phyloP scores from a whole-genome alignment of 2,329 filamentous ascomycete species.

The Clathrospora elynae region DNA sequence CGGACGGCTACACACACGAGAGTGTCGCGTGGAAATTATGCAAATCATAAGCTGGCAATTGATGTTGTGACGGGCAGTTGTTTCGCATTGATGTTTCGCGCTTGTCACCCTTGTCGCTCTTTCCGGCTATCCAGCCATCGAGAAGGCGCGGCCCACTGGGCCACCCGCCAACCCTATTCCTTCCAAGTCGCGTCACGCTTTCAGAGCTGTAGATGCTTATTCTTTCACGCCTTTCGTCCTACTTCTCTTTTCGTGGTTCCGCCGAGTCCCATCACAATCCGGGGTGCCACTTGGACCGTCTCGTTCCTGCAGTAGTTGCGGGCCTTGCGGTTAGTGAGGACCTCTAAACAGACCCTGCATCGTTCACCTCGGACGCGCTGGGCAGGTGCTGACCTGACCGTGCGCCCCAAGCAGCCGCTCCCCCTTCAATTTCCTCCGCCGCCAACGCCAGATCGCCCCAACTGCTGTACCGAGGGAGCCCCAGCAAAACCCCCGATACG shows the following conservation, averaged over 20 bases:
- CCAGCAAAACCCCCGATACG: slow-evolving; percentile 19
- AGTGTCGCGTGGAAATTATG: slow-evolving; percentile 1
- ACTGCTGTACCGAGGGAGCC: slow-evolving; percentile 15
- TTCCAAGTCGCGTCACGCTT: slow-evolving; percentile 4
- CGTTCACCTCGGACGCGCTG: slow-evolving; percentile 20
- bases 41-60: slow-evolving; percentile 6
- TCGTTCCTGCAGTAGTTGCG: slow-evolving; percentile 28
- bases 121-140: slow-evolving; percentile 8
- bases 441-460: slow-evolving; percentile 4
- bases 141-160: slow-evolving; percentile 8
- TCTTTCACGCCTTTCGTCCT: background rate
- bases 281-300: slow-evolving; percentile 12
- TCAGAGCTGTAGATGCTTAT: background rate
- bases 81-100: slow-evolving; percentile 12
- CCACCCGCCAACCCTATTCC: background rate
- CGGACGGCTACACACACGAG: background rate
- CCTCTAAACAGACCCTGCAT: slow-evolving; percentile 22
- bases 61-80: slow-evolving; percentile 5
- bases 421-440: slow-evolving; percentile 19
- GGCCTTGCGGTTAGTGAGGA: slow-evolving; percentile 11
- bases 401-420: slow-evolving; percentile 16
- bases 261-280: slow-evolving; percentile 5
- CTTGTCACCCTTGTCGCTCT: slow-evolving; percentile 9
- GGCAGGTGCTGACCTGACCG: slow-evolving; percentile 18
- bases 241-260: background rate